These are phyloP conservation scores for Tephrocybe sp. DNA, from an alignment of 768 basidiomycete genomes.

Conservation along the genomic window DNA sequence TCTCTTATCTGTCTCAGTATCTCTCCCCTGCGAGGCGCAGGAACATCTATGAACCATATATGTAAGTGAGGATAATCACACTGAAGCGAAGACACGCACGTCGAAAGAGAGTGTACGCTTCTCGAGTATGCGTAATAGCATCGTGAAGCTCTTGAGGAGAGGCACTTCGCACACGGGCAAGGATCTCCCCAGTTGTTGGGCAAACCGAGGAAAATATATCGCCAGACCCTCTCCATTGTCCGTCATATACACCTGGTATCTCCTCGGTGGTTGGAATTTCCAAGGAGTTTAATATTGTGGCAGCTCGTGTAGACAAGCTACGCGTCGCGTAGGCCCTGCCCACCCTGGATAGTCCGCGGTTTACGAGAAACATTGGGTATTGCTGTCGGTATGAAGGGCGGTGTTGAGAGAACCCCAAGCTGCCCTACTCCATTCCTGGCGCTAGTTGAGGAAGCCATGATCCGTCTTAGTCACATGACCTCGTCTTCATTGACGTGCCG, in stretches of 20 bases:
- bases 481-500: not conserved
- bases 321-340: conserved; percentile 31
- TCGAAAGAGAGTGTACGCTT: conserved; percentile 71
- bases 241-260: conserved; percentile 77
- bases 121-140: conserved; percentile 65
- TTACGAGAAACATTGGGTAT: conserved; percentile 24
- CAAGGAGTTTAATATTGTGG: conserved; percentile 60
- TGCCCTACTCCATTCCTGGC: not conserved
- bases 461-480: conserved; percentile 2
- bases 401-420: not conserved
- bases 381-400: not conserved
- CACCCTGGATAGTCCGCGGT: conserved; percentile 20
- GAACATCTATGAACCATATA: conserved; percentile 41
- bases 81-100: conserved; percentile 27
- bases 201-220: conserved; percentile 69
- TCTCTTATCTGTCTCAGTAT: conserved; percentile 85
- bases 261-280: conserved; percentile 58
- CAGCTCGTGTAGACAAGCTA: conserved; percentile 66
- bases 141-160: conserved; percentile 70
- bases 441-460: not conserved
- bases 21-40: conserved; percentile 87
- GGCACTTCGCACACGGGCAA: conserved; percentile 74
- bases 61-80: not conserved
- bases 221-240: conserved; percentile 76
- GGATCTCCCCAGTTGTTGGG: conserved; percentile 83